These are phyloP conservation scores for Fraxinus platypoda DNA, from an alignment of 305 asterid species.

Conservation along the genomic window DNA sequence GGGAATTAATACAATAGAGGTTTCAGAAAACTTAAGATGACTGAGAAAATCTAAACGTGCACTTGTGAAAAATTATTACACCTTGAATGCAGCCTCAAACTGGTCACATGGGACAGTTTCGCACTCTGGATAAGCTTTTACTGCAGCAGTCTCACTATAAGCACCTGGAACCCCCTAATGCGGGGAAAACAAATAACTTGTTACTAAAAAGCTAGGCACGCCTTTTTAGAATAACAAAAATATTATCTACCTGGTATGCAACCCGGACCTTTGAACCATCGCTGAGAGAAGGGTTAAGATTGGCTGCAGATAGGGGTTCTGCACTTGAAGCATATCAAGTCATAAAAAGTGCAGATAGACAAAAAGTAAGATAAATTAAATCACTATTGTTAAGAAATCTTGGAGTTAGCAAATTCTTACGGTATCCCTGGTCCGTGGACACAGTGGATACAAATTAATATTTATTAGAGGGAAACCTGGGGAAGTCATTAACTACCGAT, in stretches of 20 bases:
- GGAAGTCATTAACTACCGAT: neutral
- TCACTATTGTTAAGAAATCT: neutral
- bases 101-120: constrained; percentile 86
- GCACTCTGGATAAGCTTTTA: constrained; percentile 72
- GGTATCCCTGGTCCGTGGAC: neutral
- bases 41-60: constrained; percentile 1
- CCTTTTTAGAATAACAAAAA: neutral
- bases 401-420: neutral
- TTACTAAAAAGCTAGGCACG: neutral
- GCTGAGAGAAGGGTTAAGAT: constrained; percentile 28
- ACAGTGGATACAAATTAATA: neutral
- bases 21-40: constrained; percentile 18
- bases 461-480: neutral
- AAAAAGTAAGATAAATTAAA: neutral
- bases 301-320: constrained; percentile 74
- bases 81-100: constrained; percentile 79
- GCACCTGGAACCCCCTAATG: constrained; percentile 82
- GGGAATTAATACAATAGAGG: constrained; percentile 14
- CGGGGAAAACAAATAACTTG: constrained; percentile 15
- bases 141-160: constrained; percentile 78
- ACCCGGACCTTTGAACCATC: constrained; percentile 63
- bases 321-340: constrained; percentile 22
- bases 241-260: constrained; percentile 69
- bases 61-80: constrained; percentile 13
- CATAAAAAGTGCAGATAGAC: neutral